Evolutionary conservation across 2,329 filamentous ascomycete genomes (phyloP).

Genomic region (Fusarium subtropicale): DNA sequence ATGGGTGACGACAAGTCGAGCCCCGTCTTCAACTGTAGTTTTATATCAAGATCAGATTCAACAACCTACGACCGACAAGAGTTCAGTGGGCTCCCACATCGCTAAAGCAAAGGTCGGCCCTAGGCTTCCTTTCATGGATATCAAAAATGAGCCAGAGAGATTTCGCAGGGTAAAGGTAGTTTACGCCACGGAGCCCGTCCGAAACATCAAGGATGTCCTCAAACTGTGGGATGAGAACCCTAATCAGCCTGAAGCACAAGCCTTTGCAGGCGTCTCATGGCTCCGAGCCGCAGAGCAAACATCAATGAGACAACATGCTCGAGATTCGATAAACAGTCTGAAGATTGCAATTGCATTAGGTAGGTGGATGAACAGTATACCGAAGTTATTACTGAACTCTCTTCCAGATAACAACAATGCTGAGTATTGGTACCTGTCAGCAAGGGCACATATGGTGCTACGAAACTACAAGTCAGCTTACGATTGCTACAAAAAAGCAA

Average conservation of each 20-base stretch:
- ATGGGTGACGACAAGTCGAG: background rate
- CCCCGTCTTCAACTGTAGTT: accelerated
- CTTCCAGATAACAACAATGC: background rate
- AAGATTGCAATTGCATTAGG: background rate
- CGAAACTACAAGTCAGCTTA: background rate
- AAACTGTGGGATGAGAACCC: background rate
- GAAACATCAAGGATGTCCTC: background rate
- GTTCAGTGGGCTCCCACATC: accelerated
- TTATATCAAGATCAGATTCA: background rate
- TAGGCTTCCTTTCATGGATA: background rate
- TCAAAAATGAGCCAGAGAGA: background rate
- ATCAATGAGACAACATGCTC: too few species aligned
- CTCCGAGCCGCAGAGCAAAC: background rate
- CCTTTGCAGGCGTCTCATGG: background rate
- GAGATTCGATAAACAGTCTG: background rate
- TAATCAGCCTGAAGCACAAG: background rate
- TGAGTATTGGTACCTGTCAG: background rate
- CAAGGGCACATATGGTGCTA: accelerated
- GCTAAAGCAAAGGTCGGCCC: background rate
- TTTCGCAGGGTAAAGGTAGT: background rate
- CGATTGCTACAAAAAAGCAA: accelerated
- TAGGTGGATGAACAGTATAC: background rate
- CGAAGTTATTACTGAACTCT: background rate
- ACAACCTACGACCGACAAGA: accelerated
- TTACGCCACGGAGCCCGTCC: background rate